Percentiles rank a stretch among this genome's conserved stretches.
Conservation (phyloP, 106 monocot genomes). For the Phalaenopsis equestris region DNA sequence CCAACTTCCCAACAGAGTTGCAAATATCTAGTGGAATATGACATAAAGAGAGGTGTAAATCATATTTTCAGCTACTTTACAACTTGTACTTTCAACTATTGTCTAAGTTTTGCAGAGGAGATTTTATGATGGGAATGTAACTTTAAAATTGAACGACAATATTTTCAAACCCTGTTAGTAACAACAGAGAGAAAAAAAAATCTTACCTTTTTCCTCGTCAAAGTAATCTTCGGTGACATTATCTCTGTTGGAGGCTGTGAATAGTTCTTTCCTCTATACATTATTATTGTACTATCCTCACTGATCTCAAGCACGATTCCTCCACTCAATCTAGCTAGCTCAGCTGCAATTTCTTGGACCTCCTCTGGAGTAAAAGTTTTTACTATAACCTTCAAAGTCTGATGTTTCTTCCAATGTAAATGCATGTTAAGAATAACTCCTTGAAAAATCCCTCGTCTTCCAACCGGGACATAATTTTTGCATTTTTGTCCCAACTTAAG, state of each 20-base stretch:
- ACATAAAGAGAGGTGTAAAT: neutral
- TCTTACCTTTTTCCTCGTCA: conserved; percentile 88
- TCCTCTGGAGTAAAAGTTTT: conserved; percentile 93
- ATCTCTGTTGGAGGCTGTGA: conserved; percentile 93
- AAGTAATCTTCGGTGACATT: conserved; percentile 88
- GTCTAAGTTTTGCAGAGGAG: neutral
- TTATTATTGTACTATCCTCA: conserved; percentile 82
- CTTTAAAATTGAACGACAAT: neutral
- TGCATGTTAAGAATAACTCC: conserved; percentile 99
- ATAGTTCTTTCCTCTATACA: conserved; percentile 98
- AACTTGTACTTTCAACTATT: neutral
- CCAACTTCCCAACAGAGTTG: neutral
- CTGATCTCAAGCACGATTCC: conserved; percentile 88
- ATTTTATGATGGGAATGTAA: neutral
- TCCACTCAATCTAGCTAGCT: conserved; percentile 87
- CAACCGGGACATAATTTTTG: conserved; percentile 97
- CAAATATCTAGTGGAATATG: neutral
- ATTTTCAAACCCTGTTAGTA: neutral
- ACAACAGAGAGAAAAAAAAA: neutral
- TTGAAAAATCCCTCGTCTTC: conserved; percentile 90
- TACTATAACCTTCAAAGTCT: conserved; percentile 83
- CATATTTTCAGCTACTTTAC: neutral
- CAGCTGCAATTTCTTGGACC: conserved; percentile 72
- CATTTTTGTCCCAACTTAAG: conserved; percentile 83
- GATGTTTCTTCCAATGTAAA: conserved; percentile 99